Evolutionary conservation across 805 yeast species (phyloP).

Genomic region (Yamadazyma philogaea): DNA sequence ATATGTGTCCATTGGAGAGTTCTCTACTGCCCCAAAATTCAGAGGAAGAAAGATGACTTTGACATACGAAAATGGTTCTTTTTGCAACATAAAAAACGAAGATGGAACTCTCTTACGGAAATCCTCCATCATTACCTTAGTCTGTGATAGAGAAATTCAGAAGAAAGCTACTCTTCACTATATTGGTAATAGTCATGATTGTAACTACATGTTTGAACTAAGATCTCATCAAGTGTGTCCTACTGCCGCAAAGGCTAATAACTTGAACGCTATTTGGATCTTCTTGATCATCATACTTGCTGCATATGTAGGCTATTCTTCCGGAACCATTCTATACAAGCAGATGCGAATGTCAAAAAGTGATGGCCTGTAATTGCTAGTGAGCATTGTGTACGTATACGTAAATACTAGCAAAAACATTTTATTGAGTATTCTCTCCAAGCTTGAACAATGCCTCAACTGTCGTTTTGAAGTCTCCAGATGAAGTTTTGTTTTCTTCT

Average conservation of each 20-base stretch:
- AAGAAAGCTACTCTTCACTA: slow-evolving; percentile 63
- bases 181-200: slow-evolving; percentile 70
- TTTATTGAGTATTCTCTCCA: neutral
- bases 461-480: slow-evolving; percentile 13
- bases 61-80: slow-evolving; percentile 68
- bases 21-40: slow-evolving; percentile 57
- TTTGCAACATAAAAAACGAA: slow-evolving; percentile 42
- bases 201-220: slow-evolving; percentile 81
- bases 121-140: slow-evolving; percentile 66
- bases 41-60: slow-evolving; percentile 69
- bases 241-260: slow-evolving; percentile 62
- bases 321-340: slow-evolving; percentile 37
- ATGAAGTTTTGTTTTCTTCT: neutral
- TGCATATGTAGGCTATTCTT: slow-evolving; percentile 35
- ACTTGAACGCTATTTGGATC: slow-evolving; percentile 55
- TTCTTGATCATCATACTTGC: slow-evolving; percentile 33
- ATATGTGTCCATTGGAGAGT: slow-evolving; percentile 52
- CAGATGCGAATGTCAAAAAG: slow-evolving; percentile 13
- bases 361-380: neutral
- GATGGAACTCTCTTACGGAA: slow-evolving; percentile 50
- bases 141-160: slow-evolving; percentile 74
- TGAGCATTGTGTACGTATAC: neutral
- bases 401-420: slow-evolving; percentile 2
- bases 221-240: slow-evolving; percentile 86
- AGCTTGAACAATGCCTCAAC: slow-evolving; percentile 12